Percentiles rank a stretch among this genome's conserved stretches.
Evolutionary conservation across 1,139 yeast species (phyloP).

Genomic region (Pichia terricola): DNA sequence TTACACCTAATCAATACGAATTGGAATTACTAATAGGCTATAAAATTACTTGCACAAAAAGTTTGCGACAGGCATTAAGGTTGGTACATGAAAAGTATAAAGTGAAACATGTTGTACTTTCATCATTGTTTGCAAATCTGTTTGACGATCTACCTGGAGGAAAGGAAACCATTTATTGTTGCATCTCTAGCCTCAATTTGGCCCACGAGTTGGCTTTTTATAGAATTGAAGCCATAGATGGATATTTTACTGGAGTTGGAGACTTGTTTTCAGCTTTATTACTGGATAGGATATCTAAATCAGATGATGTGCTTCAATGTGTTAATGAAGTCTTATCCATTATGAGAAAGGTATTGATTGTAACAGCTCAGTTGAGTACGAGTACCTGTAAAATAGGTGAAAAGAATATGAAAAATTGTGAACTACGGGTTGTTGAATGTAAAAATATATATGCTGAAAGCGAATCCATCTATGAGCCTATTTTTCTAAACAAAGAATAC

Average conservation of each 20-base stretch:
- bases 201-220: conserved; percentile 13
- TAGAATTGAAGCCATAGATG: conserved; percentile 40
- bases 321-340: conserved; percentile 39
- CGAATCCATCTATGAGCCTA: conserved; percentile 14
- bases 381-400: conserved; percentile 29
- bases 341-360: conserved; percentile 36
- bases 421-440: conserved; percentile 29
- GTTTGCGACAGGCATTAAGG: conserved; percentile 38
- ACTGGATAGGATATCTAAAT: conserved; percentile 45
- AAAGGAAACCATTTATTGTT: conserved; percentile 35
- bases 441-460: conserved; percentile 20
- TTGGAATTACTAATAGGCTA: conserved; percentile 60
- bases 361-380: conserved; percentile 29
- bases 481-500: conserved; percentile 1
- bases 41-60: conserved; percentile 32
- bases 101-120: conserved; percentile 59
- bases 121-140: conserved; percentile 35
- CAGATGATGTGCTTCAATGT: conserved; percentile 17
- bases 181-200: conserved; percentile 34
- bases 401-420: conserved; percentile 31
- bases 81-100: conserved; percentile 40
- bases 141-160: conserved; percentile 19
- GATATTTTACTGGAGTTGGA: conserved; percentile 88
- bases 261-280: conserved; percentile 79
- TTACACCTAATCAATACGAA: conserved; percentile 91